Percentiles rank a stretch among this genome's conserved stretches.
Evolutionary conservation across 1,139 yeast genomes (phyloP).

Genomic region (Yamadazyma buinensis): DNA sequence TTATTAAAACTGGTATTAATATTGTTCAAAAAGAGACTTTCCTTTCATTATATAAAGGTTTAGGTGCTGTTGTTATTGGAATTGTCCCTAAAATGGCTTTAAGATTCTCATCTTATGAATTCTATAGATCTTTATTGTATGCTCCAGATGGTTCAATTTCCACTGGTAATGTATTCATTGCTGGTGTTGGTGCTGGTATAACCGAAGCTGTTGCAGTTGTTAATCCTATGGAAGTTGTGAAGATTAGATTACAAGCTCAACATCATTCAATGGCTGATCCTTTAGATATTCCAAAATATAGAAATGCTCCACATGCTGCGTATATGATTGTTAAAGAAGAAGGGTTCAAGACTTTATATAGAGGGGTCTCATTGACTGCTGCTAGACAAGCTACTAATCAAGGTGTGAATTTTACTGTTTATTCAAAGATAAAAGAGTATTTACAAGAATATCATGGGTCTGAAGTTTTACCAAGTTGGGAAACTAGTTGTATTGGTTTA

Average conservation of each 20-base stretch:
- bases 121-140: conserved; percentile 68
- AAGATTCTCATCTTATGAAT: conserved; percentile 90
- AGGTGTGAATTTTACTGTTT: conserved; percentile 96
- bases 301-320: conserved; percentile 90
- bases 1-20: conserved; percentile 72
- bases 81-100: conserved; percentile 98
- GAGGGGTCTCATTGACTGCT: conserved; percentile 94
- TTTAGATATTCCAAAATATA: conserved; percentile 74
- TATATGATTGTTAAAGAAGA: conserved; percentile 84
- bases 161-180: conserved; percentile 71
- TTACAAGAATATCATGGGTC: conserved; percentile 64
- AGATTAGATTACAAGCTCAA: conserved; percentile 95
- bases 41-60: conserved; percentile 87
- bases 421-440: conserved; percentile 74
- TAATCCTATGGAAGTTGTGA: conserved; percentile 96
- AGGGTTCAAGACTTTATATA: conserved; percentile 82
- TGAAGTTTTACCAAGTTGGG: conserved; percentile 82
- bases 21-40: conserved; percentile 81
- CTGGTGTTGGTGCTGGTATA: conserved; percentile 97
- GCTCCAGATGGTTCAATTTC: conserved; percentile 67
- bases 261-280: conserved; percentile 88
- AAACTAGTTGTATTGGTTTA: conserved; percentile 88
- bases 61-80: conserved; percentile 96
- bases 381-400: conserved; percentile 98
- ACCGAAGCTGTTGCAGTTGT: conserved; percentile 95